Evolutionary conservation across 148 eudicot genomes (phyloP), one percentile per base, ranked within the genome.

Genomic region (Rhododendron henanense): DNA sequence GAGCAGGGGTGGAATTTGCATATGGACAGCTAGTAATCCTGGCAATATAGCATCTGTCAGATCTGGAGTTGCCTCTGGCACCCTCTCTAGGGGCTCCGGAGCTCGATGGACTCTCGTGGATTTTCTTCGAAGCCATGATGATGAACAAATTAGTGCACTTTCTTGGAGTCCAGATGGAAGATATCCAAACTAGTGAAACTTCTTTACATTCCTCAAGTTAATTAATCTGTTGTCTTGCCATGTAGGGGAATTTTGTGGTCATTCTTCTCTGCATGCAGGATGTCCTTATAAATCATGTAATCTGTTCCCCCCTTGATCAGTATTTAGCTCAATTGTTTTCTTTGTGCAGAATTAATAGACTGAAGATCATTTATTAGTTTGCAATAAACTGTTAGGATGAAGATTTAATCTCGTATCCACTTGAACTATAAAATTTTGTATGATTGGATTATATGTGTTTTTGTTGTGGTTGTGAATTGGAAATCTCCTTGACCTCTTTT

Each of bases 121-220:
- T 90, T 94, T 94, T 91, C 96, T 97, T 41, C 93, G 88, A 89
- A 93, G 98, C 88, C 90, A 78, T 41, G 90, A 89, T 87, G 91
- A 90, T 88, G 98, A 94, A 88, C 95, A 93, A 90, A 96, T 93
- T 65, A 95, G 90, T 88, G 95, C 99, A 61, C 95, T 97, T 82
- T 94, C 98, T 31, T 97, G 99, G 98, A 95, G 99, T 87, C 99
- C 99, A 81, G 95, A 97, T 93, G 99, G 99, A 90, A 93, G 98
- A 96, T 97, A 97, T 97, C 99, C 99, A 86, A 78, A 53, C 9
- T 63, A 13, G 44, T 79, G 39, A 33, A 35, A 35, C 28, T 75
- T 84, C 44, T 75, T 84, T 9, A 28, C 37, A 47, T 83, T 83
- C 41, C 53, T 67, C 23, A 3, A 41, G 48, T 84, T 10, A 33